Base-by-base conservation (phyloP, 257 asterid species). In the Solanum neorickii region DNA sequence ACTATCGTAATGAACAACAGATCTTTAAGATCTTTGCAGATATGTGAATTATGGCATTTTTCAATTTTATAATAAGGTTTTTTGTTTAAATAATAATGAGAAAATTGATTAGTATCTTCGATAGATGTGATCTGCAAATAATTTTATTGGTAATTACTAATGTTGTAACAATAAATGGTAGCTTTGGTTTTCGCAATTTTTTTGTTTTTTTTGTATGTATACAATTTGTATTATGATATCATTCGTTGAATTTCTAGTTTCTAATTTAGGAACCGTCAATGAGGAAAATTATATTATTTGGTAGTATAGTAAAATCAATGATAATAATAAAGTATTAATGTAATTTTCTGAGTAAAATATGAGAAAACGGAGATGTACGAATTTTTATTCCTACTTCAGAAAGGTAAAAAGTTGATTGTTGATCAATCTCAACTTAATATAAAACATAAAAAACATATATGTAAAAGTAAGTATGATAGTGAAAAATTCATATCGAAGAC, bases 61-160 rank as follows among this genome's bases (percentile, higher is more conserved):
- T 27, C 15, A 9, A 46, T 80, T 80, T 78, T 74, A 37, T 39
- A 74, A 74, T 33, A 46, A 39, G 23, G 82, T 20, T 5, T 77
- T 42, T 76, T 12, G 3, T 7, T 12, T 21, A 25, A 77, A 25
- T 5, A n/a, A 76, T 41, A 25, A 27, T 77, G n/a, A 3, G 13
- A 46, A 47, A 15, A 80, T 27, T 14, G 27, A 49, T 25, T 78
- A 14, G 33, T 46, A 80, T 80, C 42, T 80, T 80, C 68, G 18
- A 80, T 80, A 27, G 42, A 80, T 80, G 84, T 80, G 84, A 80
- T 78, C 84, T 78, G 6, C 27, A 27, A 78, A 80, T 80, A 15
- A 27, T 47, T 27, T 2, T 47, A 4, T 46, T 44, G 27, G 84
- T 78, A 78, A 78, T 78, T 46, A 78, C 41, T 80, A 77, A 42